Evolutionary conservation across 1,284 basidiomycete species (phyloP).

Genomic region (Melampsora abietis-canadensis): DNA sequence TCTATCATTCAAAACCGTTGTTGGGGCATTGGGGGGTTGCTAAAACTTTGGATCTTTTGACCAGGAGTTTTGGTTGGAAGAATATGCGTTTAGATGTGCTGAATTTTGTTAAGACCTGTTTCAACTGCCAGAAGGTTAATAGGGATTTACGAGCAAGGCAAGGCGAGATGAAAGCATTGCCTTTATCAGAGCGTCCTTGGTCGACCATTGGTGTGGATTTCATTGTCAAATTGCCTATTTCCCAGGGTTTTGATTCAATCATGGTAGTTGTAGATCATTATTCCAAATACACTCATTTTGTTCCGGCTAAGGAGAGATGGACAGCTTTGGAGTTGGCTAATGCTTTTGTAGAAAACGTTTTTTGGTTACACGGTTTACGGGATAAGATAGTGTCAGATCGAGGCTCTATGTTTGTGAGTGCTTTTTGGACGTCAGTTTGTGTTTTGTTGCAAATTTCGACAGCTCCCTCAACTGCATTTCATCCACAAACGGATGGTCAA

Average conservation of each 20-base stretch:
- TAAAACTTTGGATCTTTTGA: constrained; percentile 4
- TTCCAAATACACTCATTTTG: not conserved
- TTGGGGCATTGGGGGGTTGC: not conserved
- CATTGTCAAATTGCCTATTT: not conserved
- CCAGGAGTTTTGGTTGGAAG: not conserved
- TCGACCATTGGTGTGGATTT: constrained; percentile 6
- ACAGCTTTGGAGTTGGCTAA: not conserved
- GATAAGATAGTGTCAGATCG: constrained; percentile 14
- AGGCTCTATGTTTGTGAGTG: constrained; percentile 5
- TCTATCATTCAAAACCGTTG: not conserved
- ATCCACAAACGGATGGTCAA: constrained; percentile 35
- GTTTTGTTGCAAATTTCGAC: not conserved
- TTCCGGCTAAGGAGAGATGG: not conserved
- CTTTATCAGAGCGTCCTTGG: not conserved
- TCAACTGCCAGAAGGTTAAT: not conserved
- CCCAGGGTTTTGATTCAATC: not conserved
- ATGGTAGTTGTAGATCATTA: not conserved
- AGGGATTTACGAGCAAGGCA: not conserved
- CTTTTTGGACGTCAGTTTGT: not conserved
- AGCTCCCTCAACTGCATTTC: constrained; percentile 7
- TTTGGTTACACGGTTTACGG: not conserved
- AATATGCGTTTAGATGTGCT: not conserved
- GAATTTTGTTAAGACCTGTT: not conserved
- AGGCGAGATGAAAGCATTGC: not conserved
- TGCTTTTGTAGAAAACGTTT: not conserved